These are phyloP conservation scores for Saussurea involucrata DNA, from an alignment of 129 eudicot species.

Conservation along the genomic window DNA sequence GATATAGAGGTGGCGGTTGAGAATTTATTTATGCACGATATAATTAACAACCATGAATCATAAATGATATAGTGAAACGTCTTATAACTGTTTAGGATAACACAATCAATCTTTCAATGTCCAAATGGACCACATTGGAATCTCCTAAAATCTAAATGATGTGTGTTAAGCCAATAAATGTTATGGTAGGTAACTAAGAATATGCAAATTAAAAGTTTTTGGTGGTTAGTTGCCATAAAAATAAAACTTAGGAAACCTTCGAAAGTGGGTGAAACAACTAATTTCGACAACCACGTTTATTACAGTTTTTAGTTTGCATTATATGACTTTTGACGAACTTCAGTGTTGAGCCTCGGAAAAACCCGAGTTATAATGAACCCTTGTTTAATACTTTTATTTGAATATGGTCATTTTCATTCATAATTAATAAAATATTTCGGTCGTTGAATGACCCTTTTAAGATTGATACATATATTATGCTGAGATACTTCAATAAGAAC, in stretches of 20 bases:
- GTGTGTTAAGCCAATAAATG: neutral
- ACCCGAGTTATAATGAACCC: neutral
- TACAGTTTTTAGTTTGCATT: neutral
- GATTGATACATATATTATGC: neutral
- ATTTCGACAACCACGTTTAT: neutral
- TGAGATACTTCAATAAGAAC: neutral
- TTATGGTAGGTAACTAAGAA: neutral
- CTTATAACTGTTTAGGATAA: neutral
- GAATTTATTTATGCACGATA: neutral
- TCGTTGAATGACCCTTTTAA: neutral
- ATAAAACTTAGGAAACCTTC: neutral
- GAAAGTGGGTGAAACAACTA: neutral
- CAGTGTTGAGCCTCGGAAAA: neutral
- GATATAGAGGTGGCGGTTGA: neutral
- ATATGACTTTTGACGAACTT: neutral
- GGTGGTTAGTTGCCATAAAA: neutral
- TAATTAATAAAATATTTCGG: neutral
- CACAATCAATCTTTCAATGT: neutral
- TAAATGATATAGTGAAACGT: neutral
- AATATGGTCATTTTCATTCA: neutral
- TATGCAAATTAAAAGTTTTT: neutral
- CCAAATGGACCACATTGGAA: neutral
- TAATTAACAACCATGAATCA: neutral
- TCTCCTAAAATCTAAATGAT: neutral
- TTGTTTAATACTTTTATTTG: neutral